These are phyloP conservation scores for Rosa multiflora DNA, from an alignment of 306 rosid genomes.

Conservation along the genomic window DNA sequence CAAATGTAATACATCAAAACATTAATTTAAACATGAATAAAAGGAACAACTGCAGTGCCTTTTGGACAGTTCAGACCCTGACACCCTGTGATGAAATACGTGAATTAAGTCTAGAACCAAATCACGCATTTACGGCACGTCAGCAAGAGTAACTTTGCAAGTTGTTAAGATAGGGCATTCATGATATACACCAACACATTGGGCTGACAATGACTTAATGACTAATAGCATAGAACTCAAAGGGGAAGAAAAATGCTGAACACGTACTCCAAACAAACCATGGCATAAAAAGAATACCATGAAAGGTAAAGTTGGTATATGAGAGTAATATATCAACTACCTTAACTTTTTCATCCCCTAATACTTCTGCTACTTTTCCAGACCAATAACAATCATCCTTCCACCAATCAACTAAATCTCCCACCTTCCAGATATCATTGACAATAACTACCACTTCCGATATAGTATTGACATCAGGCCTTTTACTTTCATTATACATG, in stretches of 20 bases:
- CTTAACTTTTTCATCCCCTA: constrained; percentile 50
- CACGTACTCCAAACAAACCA: not conserved
- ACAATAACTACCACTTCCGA: constrained; percentile 46
- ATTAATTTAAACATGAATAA: constrained; percentile 1
- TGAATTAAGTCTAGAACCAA: not conserved
- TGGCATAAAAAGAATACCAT: not conserved
- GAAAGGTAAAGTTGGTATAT: not conserved
- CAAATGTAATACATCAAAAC: not conserved
- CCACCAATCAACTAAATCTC: constrained; percentile 86
- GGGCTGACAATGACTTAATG: not conserved
- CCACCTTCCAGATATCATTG: constrained; percentile 58
- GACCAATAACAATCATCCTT: constrained; percentile 77
- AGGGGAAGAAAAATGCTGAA: not conserved
- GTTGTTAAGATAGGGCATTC: too few relatives aligned
- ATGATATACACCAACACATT: not conserved
- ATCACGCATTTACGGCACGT: not conserved
- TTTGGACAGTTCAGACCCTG: not conserved
- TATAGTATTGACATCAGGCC: constrained; percentile 39
- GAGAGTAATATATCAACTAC: constrained; percentile 32
- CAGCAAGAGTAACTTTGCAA: not conserved
- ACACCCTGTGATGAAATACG: not conserved
- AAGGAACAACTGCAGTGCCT: not conserved
- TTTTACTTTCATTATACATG: constrained; percentile 42
- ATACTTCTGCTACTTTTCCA: constrained; percentile 45
- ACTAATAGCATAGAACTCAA: not conserved